Evolutionary conservation across 805 yeast species (phyloP), one percentile per base, ranked within the genome.

Genomic region (Myxozyma geophila): DNA sequence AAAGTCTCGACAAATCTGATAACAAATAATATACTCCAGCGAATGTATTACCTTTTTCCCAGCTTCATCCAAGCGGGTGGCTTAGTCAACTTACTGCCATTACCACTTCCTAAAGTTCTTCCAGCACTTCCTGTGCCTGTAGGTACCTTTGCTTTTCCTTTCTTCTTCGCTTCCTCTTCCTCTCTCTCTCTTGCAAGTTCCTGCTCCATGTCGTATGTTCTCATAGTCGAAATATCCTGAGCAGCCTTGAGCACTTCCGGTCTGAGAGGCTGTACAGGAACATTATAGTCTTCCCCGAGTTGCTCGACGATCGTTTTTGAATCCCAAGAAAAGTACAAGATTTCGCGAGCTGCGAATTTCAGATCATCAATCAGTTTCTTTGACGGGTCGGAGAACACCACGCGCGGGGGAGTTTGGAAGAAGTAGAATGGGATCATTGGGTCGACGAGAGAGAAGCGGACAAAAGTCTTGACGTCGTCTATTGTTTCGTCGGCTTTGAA

Each of bases 371-470:
- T 76, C 46, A 83, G 71, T 23, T 64, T 67, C 60, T 71, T 71
- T 0, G 73, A 65, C 0, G 73, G 69, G 56, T 76, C 75, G 0
- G 71, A 65, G 0, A 86, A 64, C 1, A 70, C 60, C 10, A 70
- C 68, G 28, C 77, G 73, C 2, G 90, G 90, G 63, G 84, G 82
- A 4, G 86, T 79, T 39, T 79, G 72, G n/a, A 71, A 74, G 37
- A 87, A 72, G 19, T 75, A 71, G 67, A 83, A 85, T 1, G 69
- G 67, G 1, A 60, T 59, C 23, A 66, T 56, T 4, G 75, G 74
- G 33, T 75, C 70, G 2, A 72, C 60, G 7, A 82, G 48, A 23
- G 66, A 60, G 1, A 68, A 58, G n/a, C 66, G 63, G 35, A 79
- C 79, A 52, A 73, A 73, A 7, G 70, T 66, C 55, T 75, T 71